These are phyloP conservation scores for Cladophialophora exuberans DNA, from an alignment of 2,329 filamentous ascomycete species.

Conservation along the genomic window DNA sequence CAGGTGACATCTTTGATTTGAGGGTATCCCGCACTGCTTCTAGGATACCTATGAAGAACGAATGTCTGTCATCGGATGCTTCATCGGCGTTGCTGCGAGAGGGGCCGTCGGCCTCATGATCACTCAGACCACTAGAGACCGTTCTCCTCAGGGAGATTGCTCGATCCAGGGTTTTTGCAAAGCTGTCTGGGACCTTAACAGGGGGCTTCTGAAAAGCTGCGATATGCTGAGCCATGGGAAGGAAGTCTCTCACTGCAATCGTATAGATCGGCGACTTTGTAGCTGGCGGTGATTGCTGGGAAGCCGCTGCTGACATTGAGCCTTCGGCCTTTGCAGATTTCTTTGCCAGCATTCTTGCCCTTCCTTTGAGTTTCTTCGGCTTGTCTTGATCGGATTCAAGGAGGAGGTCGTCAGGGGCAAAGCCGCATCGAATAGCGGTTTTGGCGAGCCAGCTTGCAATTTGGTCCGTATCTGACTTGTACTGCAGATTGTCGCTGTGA, in stretches of 20 bases:
- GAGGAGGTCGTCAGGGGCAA: slow-evolving; percentile 11
- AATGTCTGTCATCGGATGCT: slow-evolving; percentile 35
- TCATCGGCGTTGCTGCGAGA: neutral
- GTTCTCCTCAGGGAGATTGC: neutral
- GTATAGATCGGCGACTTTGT: neutral
- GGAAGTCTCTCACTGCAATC: neutral
- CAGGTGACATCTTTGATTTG: slow-evolving; percentile 9
- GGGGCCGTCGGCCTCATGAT: neutral
- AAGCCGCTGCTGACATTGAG: slow-evolving; percentile 31
- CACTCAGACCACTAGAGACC: neutral
- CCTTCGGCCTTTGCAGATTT: slow-evolving; percentile 24
- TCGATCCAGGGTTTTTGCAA: neutral
- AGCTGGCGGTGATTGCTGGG: slow-evolving; percentile 11
- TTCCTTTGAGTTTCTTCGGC: slow-evolving; percentile 11
- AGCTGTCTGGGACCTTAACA: neutral
- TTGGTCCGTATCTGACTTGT: slow-evolving; percentile 36
- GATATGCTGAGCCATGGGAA: neutral
- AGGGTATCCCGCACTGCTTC: slow-evolving; percentile 15
- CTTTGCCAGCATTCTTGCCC: slow-evolving; percentile 22
- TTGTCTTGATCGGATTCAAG: neutral
- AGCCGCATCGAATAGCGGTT: slow-evolving; percentile 35
- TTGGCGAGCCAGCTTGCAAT: slow-evolving; percentile 37
- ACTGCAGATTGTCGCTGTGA: slow-evolving; percentile 34
- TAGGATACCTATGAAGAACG: slow-evolving; percentile 20
- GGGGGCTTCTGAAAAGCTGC: neutral